These are phyloP conservation scores for Tylopilus balloui DNA, from an alignment of 768 basidiomycete species.

Conservation along the genomic window DNA sequence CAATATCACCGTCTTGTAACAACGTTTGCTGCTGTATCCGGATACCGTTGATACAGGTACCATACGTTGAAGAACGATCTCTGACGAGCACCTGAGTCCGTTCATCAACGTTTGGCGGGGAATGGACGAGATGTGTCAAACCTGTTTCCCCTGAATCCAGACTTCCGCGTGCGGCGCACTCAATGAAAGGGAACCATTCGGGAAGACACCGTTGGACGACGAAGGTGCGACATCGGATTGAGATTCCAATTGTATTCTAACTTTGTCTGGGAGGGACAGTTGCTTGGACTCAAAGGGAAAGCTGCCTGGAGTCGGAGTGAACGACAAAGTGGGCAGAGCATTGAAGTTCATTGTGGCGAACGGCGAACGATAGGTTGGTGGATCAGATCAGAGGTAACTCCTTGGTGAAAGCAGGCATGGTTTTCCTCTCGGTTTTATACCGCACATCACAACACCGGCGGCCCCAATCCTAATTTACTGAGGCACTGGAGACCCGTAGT, in stretches of 20 bases:
- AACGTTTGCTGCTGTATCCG: conserved; percentile 36
- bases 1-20: conserved; percentile 40
- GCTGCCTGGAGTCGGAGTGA: conserved; percentile 33
- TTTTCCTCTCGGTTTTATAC: conserved; percentile 20
- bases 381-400: neutral
- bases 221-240: conserved; percentile 27
- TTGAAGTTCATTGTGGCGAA: conserved; percentile 22
- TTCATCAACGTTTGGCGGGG: conserved; percentile 7
- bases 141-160: conserved; percentile 43
- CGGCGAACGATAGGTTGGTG: neutral
- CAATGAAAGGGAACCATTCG: conserved; percentile 36
- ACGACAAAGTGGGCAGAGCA: conserved; percentile 29
- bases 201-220: conserved; percentile 41
- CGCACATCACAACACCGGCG: conserved; percentile 2
- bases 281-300: conserved; percentile 38
- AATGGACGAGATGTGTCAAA: conserved; percentile 15
- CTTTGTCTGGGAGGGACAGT: conserved; percentile 29
- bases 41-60: conserved; percentile 46
- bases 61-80: conserved; percentile 43
- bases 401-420: neutral
- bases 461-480: conserved; percentile 3
- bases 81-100: conserved; percentile 40
- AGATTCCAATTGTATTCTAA: conserved; percentile 32
- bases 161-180: conserved; percentile 43
- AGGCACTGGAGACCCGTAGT: conserved; percentile 4